These are phyloP conservation scores for Xylaria sp. DNA, from an alignment of 2,329 filamentous ascomycete species.

Conservation along the genomic window DNA sequence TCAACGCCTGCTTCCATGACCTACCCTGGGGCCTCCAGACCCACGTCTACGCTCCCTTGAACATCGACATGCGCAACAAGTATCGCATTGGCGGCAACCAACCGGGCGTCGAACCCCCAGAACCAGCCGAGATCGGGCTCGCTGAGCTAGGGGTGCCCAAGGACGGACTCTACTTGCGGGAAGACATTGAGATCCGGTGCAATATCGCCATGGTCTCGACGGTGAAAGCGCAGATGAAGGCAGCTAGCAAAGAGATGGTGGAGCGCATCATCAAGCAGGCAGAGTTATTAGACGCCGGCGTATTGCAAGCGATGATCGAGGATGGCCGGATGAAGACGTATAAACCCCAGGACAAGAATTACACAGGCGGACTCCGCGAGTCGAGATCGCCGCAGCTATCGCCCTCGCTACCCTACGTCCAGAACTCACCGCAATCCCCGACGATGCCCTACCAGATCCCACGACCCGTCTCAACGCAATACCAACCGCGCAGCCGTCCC, in stretches of 20 bases:
- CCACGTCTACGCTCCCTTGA: conserved; percentile 72
- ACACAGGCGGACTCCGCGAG: conserved; percentile 31
- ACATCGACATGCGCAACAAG: conserved; percentile 69
- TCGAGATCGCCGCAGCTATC: conserved; percentile 38
- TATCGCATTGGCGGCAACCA: conserved; percentile 74
- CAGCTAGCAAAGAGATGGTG: conserved; percentile 71
- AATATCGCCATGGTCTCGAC: conserved; percentile 69
- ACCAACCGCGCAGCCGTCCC: conserved; percentile 41
- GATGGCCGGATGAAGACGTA: conserved; percentile 67
- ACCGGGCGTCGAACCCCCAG: conserved; percentile 66
- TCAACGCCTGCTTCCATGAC: conserved; percentile 75
- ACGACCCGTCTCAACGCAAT: conserved; percentile 45
- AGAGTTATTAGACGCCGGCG: conserved; percentile 69
- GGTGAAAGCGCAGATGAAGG: conserved; percentile 70
- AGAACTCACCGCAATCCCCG: conserved; percentile 41
- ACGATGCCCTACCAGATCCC: conserved; percentile 49
- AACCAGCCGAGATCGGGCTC: conserved; percentile 66
- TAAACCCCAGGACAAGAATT: conserved; percentile 50
- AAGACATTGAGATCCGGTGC: conserved; percentile 74
- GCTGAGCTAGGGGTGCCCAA: conserved; percentile 63
- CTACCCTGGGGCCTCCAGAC: conserved; percentile 75
- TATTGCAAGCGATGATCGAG: conserved; percentile 71
- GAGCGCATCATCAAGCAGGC: conserved; percentile 73
- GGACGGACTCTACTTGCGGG: conserved; percentile 70
- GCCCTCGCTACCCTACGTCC: conserved; percentile 32